A percentile compares a stretch with the other conserved stretches of the same genome.
These are phyloP conservation scores for Apophysomyces ossiformis DNA, from an alignment of 371 early-diverging fungal genomes.

Conservation along the genomic window DNA sequence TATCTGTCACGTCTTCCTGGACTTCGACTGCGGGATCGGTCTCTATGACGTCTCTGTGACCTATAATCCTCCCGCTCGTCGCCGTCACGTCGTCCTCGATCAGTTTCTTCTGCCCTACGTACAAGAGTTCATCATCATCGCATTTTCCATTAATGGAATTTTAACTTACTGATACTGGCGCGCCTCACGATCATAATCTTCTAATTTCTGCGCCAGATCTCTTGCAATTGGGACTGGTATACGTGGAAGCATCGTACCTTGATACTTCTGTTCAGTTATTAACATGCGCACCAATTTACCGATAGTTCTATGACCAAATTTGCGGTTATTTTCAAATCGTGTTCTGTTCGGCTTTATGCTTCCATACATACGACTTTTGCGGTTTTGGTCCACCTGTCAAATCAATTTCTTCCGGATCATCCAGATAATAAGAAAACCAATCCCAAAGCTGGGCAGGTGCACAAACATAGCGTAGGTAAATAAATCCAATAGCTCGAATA, in stretches of 20 bases:
- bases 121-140: neutral
- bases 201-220: constrained; percentile 69
- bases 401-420: constrained; percentile 78
- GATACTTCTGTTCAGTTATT: constrained; percentile 71
- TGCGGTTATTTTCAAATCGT: neutral
- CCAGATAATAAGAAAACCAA: constrained; percentile 83
- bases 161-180: neutral
- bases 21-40: neutral
- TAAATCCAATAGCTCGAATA: constrained; percentile 81
- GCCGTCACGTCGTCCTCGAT: neutral
- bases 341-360: constrained; percentile 8
- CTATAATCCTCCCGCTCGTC: neutral
- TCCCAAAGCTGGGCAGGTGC: constrained; percentile 82
- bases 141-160: neutral
- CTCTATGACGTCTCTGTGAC: neutral
- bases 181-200: constrained; percentile 56
- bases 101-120: neutral
- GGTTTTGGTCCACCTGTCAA: constrained; percentile 71
- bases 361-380: constrained; percentile 58
- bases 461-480: constrained; percentile 87
- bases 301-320: constrained; percentile 61
- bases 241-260: constrained; percentile 83
- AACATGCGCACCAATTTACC: constrained; percentile 70
- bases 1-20: constrained; percentile 7
- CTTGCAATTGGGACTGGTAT: constrained; percentile 86